A percentile compares a stretch with the other conserved stretches of the same genome.
Conservation (phyloP, 352 stramenopile species). For the Blastocystis sp. region DNA sequence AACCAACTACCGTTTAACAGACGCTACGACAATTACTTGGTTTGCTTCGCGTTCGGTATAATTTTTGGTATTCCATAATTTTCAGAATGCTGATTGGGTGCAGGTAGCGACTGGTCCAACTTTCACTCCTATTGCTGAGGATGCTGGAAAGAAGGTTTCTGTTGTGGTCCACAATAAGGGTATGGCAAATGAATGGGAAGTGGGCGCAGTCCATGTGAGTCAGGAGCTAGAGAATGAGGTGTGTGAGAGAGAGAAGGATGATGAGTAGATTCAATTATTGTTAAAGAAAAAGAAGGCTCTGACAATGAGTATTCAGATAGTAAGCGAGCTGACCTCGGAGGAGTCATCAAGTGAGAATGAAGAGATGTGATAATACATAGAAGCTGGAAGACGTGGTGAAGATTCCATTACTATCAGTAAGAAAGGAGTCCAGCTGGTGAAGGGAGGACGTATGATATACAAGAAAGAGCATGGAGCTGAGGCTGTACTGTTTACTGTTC, state of each 20-base stretch:
- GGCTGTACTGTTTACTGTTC: background rate
- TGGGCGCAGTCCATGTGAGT: background rate
- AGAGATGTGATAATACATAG: background rate
- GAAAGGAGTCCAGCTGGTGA: background rate
- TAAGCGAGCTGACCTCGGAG: background rate
- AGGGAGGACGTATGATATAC: constrained; percentile 23
- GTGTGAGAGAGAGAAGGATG: background rate
- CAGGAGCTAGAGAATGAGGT: constrained; percentile 49
- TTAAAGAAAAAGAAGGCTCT: constrained; percentile 24
- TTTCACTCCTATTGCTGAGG: constrained; percentile 35
- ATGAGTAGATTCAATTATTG: background rate
- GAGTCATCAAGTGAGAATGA: background rate
- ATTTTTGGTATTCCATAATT: background rate
- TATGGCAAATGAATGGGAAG: background rate
- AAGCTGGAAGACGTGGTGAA: background rate
- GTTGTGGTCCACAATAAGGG: constrained; percentile 38
- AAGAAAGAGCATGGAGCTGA: constrained; percentile 24
- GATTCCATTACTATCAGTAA: background rate
- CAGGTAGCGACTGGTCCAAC: constrained; percentile 35
- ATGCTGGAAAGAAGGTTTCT: constrained; percentile 27
- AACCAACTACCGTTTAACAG: background rate
- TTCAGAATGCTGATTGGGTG: background rate
- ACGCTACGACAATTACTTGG: constrained; percentile 51
- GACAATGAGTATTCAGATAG: background rate
- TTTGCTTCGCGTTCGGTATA: constrained; percentile 24